Base-by-base conservation (phyloP, 2,329 filamentous ascomycete species). In the Fusarium penzigii region DNA sequence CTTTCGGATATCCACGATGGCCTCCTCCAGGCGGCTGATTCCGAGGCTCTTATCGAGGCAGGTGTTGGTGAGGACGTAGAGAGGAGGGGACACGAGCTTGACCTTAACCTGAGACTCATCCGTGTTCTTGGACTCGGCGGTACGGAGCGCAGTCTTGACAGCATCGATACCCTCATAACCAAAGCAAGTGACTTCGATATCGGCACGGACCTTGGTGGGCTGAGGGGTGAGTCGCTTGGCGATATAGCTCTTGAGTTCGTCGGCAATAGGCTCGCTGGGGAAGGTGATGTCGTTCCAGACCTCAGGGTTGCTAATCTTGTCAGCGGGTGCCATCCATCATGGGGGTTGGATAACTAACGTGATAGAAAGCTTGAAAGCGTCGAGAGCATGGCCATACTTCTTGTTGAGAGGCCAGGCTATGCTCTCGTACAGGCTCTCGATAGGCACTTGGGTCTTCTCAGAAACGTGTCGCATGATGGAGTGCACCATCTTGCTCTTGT, bases 401-500 rank as follows among this genome's bases (percentile, higher is more conserved):
- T 92, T 92, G 85, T 97, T 96, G 68, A 99, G 78, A 46, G 95
- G 94, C 95, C 95, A 99, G 60, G 87, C 91, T 71, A 99, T 97
- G 64, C 81, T 86, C 81, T 96, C 88, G 77, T 99, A 99, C 52
- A 99, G 84, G 47, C 86, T 83, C 80, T 97, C 91, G 69, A 99
- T 95, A n/a, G 93, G 92, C 29, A 86, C 89, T 70, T 89, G 86
- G 41, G 92, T 96, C 83, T 97, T 97, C 79, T 99, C 92, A 63
- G 94, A 93, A 58, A 99, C 94, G 74, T 99, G 94, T 73, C 93
- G 88, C 90, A 99, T 93, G 75, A 99, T 97, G 49, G 91, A 95
- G 77, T 99, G 94, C 39, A 97, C 94, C 81, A 96, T 95, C 82
- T 99, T 99, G 80, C 91, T 90, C 87, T 99, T 99, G 85, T 99